Evolutionary conservation across 2,329 filamentous ascomycete genomes (phyloP), one percentile per base, ranked within the genome.

Genomic region (Aspergillus fischeri): DNA sequence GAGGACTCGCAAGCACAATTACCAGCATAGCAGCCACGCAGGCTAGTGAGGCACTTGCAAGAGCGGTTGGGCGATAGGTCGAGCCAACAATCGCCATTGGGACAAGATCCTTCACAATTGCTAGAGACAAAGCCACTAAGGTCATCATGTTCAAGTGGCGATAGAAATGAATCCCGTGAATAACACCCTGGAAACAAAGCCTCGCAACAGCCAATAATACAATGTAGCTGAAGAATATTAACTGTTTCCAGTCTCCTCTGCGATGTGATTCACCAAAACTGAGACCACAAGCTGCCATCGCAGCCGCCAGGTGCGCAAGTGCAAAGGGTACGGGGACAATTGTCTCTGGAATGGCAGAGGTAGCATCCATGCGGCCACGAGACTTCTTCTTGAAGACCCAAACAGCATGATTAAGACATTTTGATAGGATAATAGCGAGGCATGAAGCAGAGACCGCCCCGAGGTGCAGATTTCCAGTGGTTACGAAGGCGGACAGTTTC

Each of bases 1-100:
- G 62, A 11, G 66, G 66, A 0, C 64, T 57, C 4, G 58, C 55
- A 24, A 63, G 53, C 28, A 60, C 61, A 10, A 63, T 51, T 5
- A 52, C n/a, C n/a, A 64, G 47, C 29, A 59, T 60, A 29, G 53
- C 60, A 17, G 59, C 58, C 38, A 68, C 51, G 35, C 58, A 65
- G 14, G 35, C 57, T 41, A 64, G 44, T 28, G 66, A 54, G 28
- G 58, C 53, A 47, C 45, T 54, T n/a, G 66, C 65, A 6, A 67
- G 49, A 7, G 35, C 28, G 4, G 52, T 54, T 10, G 62, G 66
- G 17, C 54, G 55, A 52, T 60, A 60, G 1, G 55, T 56, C 10
- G 66, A 56, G 10, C 61, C 66, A 24, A 72, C 60, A 11, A 71
- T 68, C 3, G 53, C 49, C 44, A 70, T 52, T 1, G 69, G 68